Evolutionary conservation across 2,329 filamentous ascomycete genomes (phyloP).

Genomic region (Pyrenophora seminiperda): DNA sequence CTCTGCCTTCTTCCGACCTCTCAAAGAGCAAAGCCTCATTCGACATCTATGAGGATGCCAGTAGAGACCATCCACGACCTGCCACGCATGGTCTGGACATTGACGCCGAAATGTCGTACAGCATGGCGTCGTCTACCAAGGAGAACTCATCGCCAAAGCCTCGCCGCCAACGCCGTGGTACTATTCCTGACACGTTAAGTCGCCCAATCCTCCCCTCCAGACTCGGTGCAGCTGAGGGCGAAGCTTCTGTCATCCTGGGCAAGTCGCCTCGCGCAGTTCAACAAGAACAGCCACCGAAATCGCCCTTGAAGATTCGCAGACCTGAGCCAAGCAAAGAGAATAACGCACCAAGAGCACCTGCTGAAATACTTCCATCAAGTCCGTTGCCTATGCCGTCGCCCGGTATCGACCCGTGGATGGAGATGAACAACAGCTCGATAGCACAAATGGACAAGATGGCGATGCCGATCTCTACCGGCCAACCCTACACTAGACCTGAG

Average conservation of each 20-base stretch:
- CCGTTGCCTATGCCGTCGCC: conserved; percentile 42
- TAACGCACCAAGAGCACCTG: conserved; percentile 24
- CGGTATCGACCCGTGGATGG: conserved; percentile 38
- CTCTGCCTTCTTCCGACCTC: conserved; percentile 21
- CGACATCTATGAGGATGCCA: conserved; percentile 40
- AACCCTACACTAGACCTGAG: conserved; percentile 32
- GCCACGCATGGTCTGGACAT: conserved; percentile 16
- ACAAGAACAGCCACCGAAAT: conserved; percentile 20
- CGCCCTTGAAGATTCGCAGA: conserved; percentile 29
- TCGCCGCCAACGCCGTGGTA: conserved; percentile 30
- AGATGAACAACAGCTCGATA: conserved; percentile 36
- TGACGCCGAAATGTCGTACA: conserved; percentile 20
- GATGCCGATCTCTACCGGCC: conserved; percentile 36
- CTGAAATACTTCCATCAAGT: conserved; percentile 29
- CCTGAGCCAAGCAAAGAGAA: conserved; percentile 31
- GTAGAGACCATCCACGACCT: conserved; percentile 24
- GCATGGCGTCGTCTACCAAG: conserved; percentile 32
- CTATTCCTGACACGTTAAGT: conserved; percentile 24
- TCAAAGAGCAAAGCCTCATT: conserved; percentile 30
- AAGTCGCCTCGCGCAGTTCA: conserved; percentile 22
- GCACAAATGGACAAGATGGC: conserved; percentile 41
- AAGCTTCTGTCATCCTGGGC: conserved; percentile 28
- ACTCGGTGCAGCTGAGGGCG: conserved; percentile 24
- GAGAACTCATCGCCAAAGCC: conserved; percentile 40
- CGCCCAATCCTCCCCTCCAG: conserved; percentile 19